Evolutionary conservation across 1,139 yeast genomes (phyloP).

Genomic region (Groenewaldozyma sp.): DNA sequence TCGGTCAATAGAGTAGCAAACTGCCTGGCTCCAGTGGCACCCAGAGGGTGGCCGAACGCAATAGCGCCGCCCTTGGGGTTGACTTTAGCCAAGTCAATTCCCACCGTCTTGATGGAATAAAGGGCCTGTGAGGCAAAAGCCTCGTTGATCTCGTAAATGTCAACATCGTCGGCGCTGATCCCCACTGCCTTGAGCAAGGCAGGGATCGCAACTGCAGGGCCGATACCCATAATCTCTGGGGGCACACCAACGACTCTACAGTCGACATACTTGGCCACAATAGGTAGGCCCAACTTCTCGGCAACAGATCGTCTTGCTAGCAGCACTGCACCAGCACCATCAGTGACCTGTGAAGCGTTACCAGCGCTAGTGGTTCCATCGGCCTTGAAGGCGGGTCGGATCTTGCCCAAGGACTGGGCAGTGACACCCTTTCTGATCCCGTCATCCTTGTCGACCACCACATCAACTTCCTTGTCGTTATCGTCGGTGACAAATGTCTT

Average conservation of each 20-base stretch:
- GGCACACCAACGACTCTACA: slow-evolving; percentile 83
- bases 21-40: slow-evolving; percentile 94
- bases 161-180: slow-evolving; percentile 54
- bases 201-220: slow-evolving; percentile 93
- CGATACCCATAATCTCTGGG: slow-evolving; percentile 95
- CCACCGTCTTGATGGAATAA: slow-evolving; percentile 57
- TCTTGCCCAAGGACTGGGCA: slow-evolving; percentile 58
- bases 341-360: slow-evolving; percentile 90
- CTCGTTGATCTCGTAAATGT: slow-evolving; percentile 82
- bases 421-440: slow-evolving; percentile 90
- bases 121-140: slow-evolving; percentile 94
- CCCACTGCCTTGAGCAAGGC: slow-evolving; percentile 59
- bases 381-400: slow-evolving; percentile 80
- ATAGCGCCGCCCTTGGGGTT: slow-evolving; percentile 95
- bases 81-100: slow-evolving; percentile 62
- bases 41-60: slow-evolving; percentile 93
- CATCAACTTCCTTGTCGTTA: slow-evolving; percentile 35
- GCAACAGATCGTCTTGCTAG: slow-evolving; percentile 87
- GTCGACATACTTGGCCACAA: slow-evolving; percentile 67
- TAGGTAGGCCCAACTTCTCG: slow-evolving; percentile 55
- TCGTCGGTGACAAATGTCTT: slow-evolving; percentile 32
- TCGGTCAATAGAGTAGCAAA: slow-evolving; percentile 79
- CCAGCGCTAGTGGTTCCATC: slow-evolving; percentile 91
- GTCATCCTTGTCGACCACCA: slow-evolving; percentile 64
- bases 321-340: slow-evolving; percentile 88